A percentile compares a stretch with the other conserved stretches of the same genome.
Evolutionary conservation across 1,284 basidiomycete genomes (phyloP).

Genomic region (Puccinia horiana): DNA sequence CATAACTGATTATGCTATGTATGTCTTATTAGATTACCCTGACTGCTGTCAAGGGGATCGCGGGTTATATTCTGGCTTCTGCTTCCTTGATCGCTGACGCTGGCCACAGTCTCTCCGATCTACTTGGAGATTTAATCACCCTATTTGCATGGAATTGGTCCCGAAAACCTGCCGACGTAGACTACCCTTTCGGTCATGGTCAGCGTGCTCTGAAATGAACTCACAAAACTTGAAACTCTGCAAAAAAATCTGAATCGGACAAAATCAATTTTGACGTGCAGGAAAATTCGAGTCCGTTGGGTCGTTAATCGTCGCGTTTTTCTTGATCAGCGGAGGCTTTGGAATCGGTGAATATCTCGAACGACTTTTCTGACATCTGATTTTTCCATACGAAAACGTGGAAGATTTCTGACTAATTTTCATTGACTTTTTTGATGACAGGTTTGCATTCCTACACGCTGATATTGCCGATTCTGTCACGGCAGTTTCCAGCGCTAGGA

Average conservation of each 20-base stretch:
- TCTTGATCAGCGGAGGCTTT: slow-evolving; percentile 77
- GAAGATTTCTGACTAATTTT: background rate
- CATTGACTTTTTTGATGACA: background rate
- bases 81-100: slow-evolving; percentile 91
- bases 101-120: slow-evolving; percentile 82
- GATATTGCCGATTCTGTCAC: slow-evolving; percentile 67
- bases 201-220: too few relatives aligned
- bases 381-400: background rate
- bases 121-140: slow-evolving; percentile 88
- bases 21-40: background rate
- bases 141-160: slow-evolving; percentile 88
- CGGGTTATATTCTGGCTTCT: slow-evolving; percentile 66
- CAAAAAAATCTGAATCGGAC: too few relatives aligned
- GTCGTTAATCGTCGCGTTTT: slow-evolving; percentile 77
- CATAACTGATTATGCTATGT: background rate
- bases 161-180: slow-evolving; percentile 71
- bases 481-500: slow-evolving; percentile 58
- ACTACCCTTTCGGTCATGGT: slow-evolving; percentile 76
- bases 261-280: too few relatives aligned
- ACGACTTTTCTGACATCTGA: background rate
- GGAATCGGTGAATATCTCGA: slow-evolving; percentile 68
- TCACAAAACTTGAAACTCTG: background rate
- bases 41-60: slow-evolving; percentile 49
- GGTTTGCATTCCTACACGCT: slow-evolving; percentile 81
- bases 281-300: slow-evolving; percentile 93